Conservation (phyloP, 768 basidiomycete species). For the Russula compacta region DNA sequence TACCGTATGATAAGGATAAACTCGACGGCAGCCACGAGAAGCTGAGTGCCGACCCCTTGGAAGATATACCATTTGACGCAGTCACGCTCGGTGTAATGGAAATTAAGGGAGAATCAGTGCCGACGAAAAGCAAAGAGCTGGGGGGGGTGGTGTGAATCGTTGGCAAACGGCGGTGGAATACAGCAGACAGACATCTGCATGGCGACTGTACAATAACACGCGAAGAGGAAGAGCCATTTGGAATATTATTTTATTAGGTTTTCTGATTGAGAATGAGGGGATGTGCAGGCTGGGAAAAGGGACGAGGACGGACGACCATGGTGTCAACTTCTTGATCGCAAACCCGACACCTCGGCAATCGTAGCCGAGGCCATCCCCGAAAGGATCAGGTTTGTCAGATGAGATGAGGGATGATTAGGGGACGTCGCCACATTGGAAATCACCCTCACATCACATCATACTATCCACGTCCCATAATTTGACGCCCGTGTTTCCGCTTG, state of each 20-base stretch:
- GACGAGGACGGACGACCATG: conserved; percentile 26
- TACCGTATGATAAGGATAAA: conserved; percentile 23
- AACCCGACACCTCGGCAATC: too few species aligned
- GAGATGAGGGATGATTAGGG: too few species aligned
- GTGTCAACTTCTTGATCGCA: conserved; percentile 23
- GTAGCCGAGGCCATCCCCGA: too few species aligned
- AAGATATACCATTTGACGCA: conserved; percentile 17
- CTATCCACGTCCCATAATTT: conserved; percentile 41
- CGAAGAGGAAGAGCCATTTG: conserved; percentile 26
- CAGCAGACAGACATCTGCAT: conserved; percentile 11
- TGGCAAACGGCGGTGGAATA: background rate
- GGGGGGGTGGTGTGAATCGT: background rate
- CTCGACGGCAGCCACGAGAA: conserved; percentile 20
- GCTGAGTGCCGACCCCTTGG: conserved; percentile 14
- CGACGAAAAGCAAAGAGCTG: conserved; percentile 16
- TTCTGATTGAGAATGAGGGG: conserved; percentile 17
- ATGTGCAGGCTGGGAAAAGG: background rate
- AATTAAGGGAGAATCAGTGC: background rate
- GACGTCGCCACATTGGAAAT: too few species aligned
- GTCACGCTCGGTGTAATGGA: conserved; percentile 20
- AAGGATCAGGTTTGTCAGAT: too few species aligned
- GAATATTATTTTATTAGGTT: conserved; percentile 17
- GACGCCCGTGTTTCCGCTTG: conserved; percentile 44
- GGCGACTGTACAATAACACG: conserved; percentile 15
- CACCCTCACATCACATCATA: too few species aligned